Evolutionary conservation across 176 grass and related monocot species (phyloP).

Genomic region (Calamus simplicifolius): DNA sequence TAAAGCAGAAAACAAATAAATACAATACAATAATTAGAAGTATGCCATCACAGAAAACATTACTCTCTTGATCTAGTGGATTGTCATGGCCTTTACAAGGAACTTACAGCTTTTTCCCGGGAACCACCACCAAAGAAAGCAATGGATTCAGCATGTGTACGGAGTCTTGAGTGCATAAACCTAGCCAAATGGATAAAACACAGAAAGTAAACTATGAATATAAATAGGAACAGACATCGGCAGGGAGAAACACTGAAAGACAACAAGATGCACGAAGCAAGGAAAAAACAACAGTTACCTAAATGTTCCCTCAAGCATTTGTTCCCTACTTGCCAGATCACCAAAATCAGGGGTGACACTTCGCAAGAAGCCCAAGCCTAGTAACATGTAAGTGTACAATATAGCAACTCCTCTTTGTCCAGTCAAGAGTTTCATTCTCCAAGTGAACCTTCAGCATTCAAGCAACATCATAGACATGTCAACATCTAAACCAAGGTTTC

Average conservation of each 20-base stretch:
- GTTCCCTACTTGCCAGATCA: constrained; percentile 80
- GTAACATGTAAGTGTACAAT: constrained; percentile 91
- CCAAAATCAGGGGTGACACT: constrained; percentile 86
- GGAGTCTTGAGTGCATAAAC: constrained; percentile 95
- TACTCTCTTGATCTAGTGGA: not conserved
- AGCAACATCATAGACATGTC: constrained; percentile 3
- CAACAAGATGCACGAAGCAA: constrained; percentile 1
- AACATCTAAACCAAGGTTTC: not conserved
- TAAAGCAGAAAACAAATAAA: not conserved
- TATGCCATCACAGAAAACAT: not conserved
- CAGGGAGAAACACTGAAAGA: no score
- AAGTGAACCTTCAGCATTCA: constrained; percentile 84
- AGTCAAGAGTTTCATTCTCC: constrained; percentile 97
- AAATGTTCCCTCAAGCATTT: constrained; percentile 92
- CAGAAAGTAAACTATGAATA: not conserved
- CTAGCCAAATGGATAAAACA: constrained; percentile 25
- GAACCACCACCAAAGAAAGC: constrained; percentile 99
- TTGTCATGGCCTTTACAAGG: constrained; percentile 3
- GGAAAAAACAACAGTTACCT: constrained; percentile 39
- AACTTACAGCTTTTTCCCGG: constrained; percentile 84
- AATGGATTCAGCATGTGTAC: constrained; percentile 96
- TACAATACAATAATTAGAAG: not conserved
- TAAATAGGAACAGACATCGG: not conserved
- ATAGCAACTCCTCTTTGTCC: constrained; percentile 93
- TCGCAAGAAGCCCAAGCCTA: constrained; percentile 94